A percentile compares a stretch with the other conserved stretches of the same genome.
Conservation (phyloP, 441 rosid genomes). For the Pelargonium myrrhifolium region DNA sequence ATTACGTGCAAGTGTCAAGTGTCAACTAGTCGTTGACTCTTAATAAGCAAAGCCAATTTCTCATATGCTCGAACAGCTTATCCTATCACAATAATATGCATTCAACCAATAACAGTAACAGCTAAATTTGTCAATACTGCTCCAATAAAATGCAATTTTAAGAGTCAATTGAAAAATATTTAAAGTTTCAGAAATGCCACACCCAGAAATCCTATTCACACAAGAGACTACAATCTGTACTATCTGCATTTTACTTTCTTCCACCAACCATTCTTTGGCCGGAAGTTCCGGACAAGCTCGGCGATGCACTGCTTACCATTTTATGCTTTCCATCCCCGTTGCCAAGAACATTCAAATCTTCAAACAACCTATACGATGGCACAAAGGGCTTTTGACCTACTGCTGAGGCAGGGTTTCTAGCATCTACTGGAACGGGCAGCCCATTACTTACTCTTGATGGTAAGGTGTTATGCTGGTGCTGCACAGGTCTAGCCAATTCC, state of each 20-base stretch:
- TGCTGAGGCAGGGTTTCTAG: conserved; percentile 33
- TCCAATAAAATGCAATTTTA: too few species aligned
- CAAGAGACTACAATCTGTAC: too few species aligned
- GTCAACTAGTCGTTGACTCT: too few species aligned
- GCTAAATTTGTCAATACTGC: too few species aligned
- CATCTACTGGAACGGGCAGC: conserved; percentile 27
- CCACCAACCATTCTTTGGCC: conserved; percentile 66
- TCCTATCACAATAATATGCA: too few species aligned
- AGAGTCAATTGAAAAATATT: too few species aligned
- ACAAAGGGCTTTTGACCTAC: conserved; percentile 60
- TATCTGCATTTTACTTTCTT: conserved; percentile 37
- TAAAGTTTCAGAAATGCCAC: too few species aligned
- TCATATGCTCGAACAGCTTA: too few species aligned
- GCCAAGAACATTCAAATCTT: conserved; percentile 83
- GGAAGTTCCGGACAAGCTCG: conserved; percentile 39
- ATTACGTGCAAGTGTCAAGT: too few species aligned
- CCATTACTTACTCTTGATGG: conserved; percentile 36
- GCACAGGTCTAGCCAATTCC: conserved; percentile 44
- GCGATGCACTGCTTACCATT: conserved; percentile 28
- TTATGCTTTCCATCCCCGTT: conserved; percentile 48
- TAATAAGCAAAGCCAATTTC: too few species aligned
- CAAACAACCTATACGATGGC: conserved; percentile 88
- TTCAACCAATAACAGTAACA: too few species aligned
- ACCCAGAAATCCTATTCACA: too few species aligned
- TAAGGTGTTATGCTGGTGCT: conserved; percentile 36